Evolutionary conservation across 495 filamentous ascomycete genomes (phyloP).

Genomic region (Penicillium waksmanii): DNA sequence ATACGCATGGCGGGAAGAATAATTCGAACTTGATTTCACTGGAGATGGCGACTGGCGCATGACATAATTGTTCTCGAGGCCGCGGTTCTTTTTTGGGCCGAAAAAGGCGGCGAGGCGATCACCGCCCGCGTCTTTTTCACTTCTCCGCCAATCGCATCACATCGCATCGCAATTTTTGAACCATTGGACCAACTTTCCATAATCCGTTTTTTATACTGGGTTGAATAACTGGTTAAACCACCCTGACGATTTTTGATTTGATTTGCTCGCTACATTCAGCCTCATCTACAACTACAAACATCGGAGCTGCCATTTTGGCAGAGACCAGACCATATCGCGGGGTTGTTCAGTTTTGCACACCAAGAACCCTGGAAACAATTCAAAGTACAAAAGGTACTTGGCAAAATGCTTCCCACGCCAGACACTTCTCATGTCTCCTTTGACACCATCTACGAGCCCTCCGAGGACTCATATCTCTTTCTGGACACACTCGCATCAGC

Average conservation of each 20-base stretch:
- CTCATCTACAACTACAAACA: too few relatives aligned
- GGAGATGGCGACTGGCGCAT: slow-evolving; percentile 17
- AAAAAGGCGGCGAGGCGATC: slow-evolving; percentile 30
- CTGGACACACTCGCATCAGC: slow-evolving; percentile 85
- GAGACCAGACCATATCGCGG: not conserved
- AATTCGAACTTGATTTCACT: slow-evolving; percentile 11
- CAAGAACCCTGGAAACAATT: not conserved
- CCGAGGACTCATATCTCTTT: slow-evolving; percentile 94
- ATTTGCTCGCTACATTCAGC: too few relatives aligned
- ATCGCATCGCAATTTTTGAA: not conserved
- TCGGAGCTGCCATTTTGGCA: not conserved
- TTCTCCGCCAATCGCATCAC: not conserved
- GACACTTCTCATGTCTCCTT: slow-evolving; percentile 88
- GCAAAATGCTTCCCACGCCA: slow-evolving; percentile 84
- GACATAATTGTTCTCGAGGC: slow-evolving; percentile 36
- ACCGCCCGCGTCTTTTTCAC: slow-evolving; percentile 13
- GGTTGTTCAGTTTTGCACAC: not conserved
- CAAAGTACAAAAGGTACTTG: not conserved
- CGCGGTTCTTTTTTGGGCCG: slow-evolving; percentile 8
- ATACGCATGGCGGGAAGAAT: slow-evolving; percentile 33
- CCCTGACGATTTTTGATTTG: too few relatives aligned
- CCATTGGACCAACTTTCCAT: not conserved
- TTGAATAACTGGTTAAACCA: not conserved
- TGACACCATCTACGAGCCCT: slow-evolving; percentile 85
- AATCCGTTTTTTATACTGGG: not conserved